Evolutionary conservation across 169 alveolate species (phyloP), one percentile per base, ranked within the genome.

Genomic region (Cardiosporidium cionae): DNA sequence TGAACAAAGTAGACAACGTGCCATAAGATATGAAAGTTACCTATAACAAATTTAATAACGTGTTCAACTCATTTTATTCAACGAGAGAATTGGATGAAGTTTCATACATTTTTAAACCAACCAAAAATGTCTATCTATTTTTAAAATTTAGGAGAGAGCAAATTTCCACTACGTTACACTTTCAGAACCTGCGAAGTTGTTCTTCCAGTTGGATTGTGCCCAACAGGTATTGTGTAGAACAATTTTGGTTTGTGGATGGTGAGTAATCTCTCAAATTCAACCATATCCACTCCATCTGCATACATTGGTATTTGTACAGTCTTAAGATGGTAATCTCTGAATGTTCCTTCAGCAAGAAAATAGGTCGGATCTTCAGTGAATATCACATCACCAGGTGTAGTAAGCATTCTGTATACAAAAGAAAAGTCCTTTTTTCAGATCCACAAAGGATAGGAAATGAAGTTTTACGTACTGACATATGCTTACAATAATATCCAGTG

Each of bases 121-220:
- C n/a, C n/a, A n/a, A n/a, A n/a, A n/a, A n/a, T n/a, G n/a, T n/a
- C n/a, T n/a, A n/a, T n/a, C n/a, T n/a, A n/a, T n/a, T n/a, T n/a
- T n/a, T n/a, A n/a, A n/a, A n/a, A n/a, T n/a, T n/a, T n/a, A n/a
- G n/a, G n/a, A n/a, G n/a, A n/a, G n/a, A n/a, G n/a, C n/a, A n/a
- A n/a, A n/a, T n/a, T n/a, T n/a, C n/a, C n/a, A n/a, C n/a, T n/a
- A n/a, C n/a, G n/a, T n/a, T n/a, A n/a, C n/a, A n/a, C n/a, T n/a
- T n/a, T n/a, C n/a, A n/a, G 22, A 23, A 67, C 73, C 28, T 22
- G 22, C 5, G 73, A 67, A 3, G 73, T 67, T 16, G 76, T 70
- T 6, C 76, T 35, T 6, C 76, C 76, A 23, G 76, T 70, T 52
- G 76, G 76, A 32, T 70, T 70, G 52, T 70, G 76, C 5, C 62